Conservation (phyloP, 2,329 filamentous ascomycete genomes). For the Tolypocladium paradoxum region DNA sequence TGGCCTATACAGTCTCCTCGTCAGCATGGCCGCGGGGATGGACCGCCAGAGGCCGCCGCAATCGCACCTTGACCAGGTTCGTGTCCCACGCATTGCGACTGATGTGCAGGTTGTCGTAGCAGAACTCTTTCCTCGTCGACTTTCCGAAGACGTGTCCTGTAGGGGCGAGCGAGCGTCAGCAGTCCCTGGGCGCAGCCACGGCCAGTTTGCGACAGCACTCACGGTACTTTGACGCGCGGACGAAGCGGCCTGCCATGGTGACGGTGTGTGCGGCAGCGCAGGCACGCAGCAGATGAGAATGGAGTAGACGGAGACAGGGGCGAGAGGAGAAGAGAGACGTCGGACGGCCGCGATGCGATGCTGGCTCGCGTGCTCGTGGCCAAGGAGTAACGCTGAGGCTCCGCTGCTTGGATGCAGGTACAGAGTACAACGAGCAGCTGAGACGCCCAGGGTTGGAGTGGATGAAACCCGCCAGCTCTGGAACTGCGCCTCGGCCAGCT, state of each 20-base stretch:
- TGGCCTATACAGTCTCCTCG: constrained; percentile 48
- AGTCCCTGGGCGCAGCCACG: not conserved
- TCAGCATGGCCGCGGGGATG: constrained; percentile 5
- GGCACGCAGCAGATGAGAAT: constrained; percentile 1
- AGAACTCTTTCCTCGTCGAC: constrained; percentile 89
- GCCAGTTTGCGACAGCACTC: constrained; percentile 20
- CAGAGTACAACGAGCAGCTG: not conserved
- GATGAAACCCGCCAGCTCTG: not conserved
- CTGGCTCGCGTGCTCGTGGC: constrained; percentile 1
- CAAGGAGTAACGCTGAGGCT: not conserved
- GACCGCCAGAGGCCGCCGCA: not conserved
- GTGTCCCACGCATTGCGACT: constrained; percentile 99
- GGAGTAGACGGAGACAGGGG: not conserved
- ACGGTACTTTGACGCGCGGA: constrained; percentile 61
- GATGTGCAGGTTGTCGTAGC: constrained; percentile 96
- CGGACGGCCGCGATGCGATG: not conserved
- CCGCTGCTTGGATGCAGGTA: not conserved
- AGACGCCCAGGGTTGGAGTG: not conserved
- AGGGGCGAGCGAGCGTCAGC: not conserved
- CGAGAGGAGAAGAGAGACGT: constrained; percentile 10
- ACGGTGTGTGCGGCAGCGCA: constrained; percentile 7
- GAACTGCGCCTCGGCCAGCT: not conserved
- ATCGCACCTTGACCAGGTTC: constrained; percentile 83
- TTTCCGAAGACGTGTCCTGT: constrained; percentile 97
- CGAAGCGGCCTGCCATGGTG: constrained; percentile 53